A percentile compares a stretch with the other conserved stretches of the same genome.
These are phyloP conservation scores for Mycoemilia scoparia DNA, from an alignment of 192 early-diverging fungal species.

Conservation along the genomic window DNA sequence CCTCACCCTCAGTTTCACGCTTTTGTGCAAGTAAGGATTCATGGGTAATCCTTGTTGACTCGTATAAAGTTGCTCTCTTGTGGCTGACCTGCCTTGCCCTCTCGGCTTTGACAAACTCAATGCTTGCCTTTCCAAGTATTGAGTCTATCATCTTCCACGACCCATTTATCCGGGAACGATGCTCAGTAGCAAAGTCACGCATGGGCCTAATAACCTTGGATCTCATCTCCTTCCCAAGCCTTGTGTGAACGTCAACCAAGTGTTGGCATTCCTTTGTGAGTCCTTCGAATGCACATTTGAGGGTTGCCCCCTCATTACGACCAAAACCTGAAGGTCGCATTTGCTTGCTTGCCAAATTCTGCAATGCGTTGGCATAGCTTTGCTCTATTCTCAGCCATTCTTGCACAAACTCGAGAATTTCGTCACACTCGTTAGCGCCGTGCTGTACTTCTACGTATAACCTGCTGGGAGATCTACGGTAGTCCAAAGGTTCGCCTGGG, in stretches of 20 bases:
- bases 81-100: too few relatives aligned
- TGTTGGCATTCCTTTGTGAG: conserved; percentile 18
- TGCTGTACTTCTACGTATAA: conserved; percentile 28
- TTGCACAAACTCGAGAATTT: conserved; percentile 21
- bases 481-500: conserved; percentile 19
- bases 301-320: conserved; percentile 29
- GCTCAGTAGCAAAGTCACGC: conserved; percentile 22
- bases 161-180: conserved; percentile 18
- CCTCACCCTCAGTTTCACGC: too few relatives aligned
- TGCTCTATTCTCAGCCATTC: conserved; percentile 25
- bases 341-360: conserved; percentile 13
- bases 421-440: conserved; percentile 21
- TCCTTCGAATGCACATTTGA: conserved; percentile 26
- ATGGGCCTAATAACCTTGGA: conserved; percentile 21
- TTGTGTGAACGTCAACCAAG: conserved; percentile 14
- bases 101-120: conserved; percentile 20
- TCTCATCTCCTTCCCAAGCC: conserved; percentile 21
- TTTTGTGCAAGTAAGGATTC: too few relatives aligned
- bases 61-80: too few relatives aligned
- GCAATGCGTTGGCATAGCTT: conserved; percentile 20
- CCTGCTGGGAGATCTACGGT: conserved; percentile 21
- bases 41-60: too few relatives aligned
- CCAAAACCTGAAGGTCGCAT: conserved; percentile 15
- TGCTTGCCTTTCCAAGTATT: conserved; percentile 14
- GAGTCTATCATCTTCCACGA: conserved; percentile 28